Base-by-base conservation (phyloP, 1,284 basidiomycete genomes). In the Fistulina hepatica region DNA sequence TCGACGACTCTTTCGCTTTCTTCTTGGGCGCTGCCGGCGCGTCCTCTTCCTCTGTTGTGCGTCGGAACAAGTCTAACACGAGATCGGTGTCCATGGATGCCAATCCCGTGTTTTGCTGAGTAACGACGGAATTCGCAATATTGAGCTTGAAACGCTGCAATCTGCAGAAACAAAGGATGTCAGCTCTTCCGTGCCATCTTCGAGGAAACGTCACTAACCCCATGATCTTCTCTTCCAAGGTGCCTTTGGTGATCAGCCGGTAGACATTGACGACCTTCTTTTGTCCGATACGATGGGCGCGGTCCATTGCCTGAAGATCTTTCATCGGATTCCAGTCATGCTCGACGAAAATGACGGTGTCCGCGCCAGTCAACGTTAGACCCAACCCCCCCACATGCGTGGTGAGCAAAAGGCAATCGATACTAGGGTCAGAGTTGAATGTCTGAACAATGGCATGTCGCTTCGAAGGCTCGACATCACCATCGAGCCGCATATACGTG, bases 281-380 rank as follows among this genome's bases (percentile, higher is more conserved):
- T 65, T 99, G 95, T 4, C 95, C 95, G 21, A 98, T 81, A 40
- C 95, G 82, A 63, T 98, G 95, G 1, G 95, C 95, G 40, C 95
- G 78, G 57, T 98, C 95, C 95, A 99, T 99, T 5, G 95, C 95
- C 57, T 99, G 95, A 9, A 98, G 64, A 63, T 99, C 95, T 60
- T 97, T 97, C 92, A 95, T 97, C 13, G 95, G 95, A 58, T 99
- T 99, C 95, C 95, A 98, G 58, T 99, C 95, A 57, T 98, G 95
- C 58, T 99, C 95, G 34, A 98, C 91, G 52, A 99, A 98, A 47
- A 99, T 97, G 47, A 99, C 95, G 1, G 95, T 98, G 58, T 98
- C 95, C 7, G 95, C 95, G 17, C 95, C 94, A 0, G 95, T 99
- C 48, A 99, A 65, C 15, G 95, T 99, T 48, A 99, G 63, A 2